phyloP scores from a whole-genome alignment of 1,139 yeast genomes.

The Yamadazyma conglobata region DNA sequence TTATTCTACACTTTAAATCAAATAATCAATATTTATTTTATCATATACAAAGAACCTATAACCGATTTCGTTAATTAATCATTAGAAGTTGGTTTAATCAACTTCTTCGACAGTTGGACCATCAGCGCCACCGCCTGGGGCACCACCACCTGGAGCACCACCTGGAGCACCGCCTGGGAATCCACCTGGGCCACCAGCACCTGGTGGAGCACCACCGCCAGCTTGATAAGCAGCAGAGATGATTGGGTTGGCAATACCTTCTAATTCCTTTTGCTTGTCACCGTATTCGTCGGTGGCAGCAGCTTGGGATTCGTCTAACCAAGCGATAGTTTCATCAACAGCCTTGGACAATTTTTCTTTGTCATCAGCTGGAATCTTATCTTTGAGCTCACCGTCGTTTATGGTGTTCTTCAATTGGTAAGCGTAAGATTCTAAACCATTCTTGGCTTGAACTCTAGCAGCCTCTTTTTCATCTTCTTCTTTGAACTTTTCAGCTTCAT shows the following conservation, averaged over 20 bases:
- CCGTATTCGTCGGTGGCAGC: conserved; percentile 53
- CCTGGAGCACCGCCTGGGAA: conserved; percentile 45
- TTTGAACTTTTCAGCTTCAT: conserved; percentile 41
- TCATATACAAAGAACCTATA: too few species aligned
- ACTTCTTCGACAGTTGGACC: conserved; percentile 78
- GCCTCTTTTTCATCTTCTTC: conserved; percentile 40
- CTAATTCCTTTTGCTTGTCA: conserved; percentile 66
- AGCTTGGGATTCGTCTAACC: conserved; percentile 51
- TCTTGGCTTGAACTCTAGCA: conserved; percentile 56
- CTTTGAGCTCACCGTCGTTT: conserved; percentile 47
- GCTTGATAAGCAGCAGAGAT: conserved; percentile 59
- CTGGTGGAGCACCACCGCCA: conserved; percentile 42
- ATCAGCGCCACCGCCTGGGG: conserved; percentile 22
- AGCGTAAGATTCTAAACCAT: conserved; percentile 85
- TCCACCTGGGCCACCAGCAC: conserved; percentile 29
- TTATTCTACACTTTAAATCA: too few species aligned
- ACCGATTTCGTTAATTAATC: conserved; percentile 1
- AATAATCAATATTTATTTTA: too few species aligned
- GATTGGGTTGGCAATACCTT: conserved; percentile 61
- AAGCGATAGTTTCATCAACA: conserved; percentile 41
- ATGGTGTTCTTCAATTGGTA: conserved; percentile 68
- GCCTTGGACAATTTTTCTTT: conserved; percentile 42
- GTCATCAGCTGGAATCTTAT: conserved; percentile 47
- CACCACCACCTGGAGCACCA: conserved; percentile 27
- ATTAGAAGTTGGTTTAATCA: conserved; percentile 34